Conservation (phyloP, 768 basidiomycete species). For the Russula olivacea region DNA sequence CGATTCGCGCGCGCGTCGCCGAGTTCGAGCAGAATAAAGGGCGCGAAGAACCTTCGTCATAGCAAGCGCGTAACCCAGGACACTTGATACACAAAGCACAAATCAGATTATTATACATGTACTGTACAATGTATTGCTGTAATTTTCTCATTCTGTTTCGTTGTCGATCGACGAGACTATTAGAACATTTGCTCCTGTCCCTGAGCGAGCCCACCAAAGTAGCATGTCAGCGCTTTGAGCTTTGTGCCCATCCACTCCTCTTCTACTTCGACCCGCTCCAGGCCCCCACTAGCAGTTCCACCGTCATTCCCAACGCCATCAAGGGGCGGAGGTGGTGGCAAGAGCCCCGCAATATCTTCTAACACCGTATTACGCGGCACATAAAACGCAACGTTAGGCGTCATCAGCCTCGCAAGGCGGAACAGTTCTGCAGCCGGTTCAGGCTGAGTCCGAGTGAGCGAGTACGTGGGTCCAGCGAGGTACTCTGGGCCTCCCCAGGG, state of each 20-base stretch:
- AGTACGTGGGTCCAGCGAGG: conserved; percentile 52
- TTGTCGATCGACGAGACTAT: neutral
- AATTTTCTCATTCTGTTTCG: neutral
- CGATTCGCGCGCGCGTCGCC: conserved; percentile 45
- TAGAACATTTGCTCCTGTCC: conserved; percentile 63
- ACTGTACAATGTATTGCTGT: neutral
- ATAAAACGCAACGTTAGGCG: conserved; percentile 82
- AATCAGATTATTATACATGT: conserved; percentile 4
- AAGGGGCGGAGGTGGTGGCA: conserved; percentile 24
- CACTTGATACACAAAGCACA: neutral
- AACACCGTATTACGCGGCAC: conserved; percentile 78
- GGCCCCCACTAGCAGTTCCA: conserved; percentile 3
- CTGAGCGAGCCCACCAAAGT: conserved; percentile 77
- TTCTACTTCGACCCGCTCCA: conserved; percentile 79
- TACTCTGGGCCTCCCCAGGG: conserved; percentile 93
- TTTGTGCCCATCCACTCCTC: conserved; percentile 96
- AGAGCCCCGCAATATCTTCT: conserved; percentile 59
- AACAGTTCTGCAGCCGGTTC: conserved; percentile 83
- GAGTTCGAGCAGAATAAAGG: conserved; percentile 30
- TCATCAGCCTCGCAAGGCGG: conserved; percentile 59
- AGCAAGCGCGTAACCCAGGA: neutral
- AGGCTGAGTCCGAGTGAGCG: conserved; percentile 67
- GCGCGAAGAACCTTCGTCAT: neutral
- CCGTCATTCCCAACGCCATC: neutral
- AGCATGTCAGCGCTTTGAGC: conserved; percentile 90